Evolutionary conservation across 768 basidiomycete genomes (phyloP).

Genomic region (Coprinopsis sp.): DNA sequence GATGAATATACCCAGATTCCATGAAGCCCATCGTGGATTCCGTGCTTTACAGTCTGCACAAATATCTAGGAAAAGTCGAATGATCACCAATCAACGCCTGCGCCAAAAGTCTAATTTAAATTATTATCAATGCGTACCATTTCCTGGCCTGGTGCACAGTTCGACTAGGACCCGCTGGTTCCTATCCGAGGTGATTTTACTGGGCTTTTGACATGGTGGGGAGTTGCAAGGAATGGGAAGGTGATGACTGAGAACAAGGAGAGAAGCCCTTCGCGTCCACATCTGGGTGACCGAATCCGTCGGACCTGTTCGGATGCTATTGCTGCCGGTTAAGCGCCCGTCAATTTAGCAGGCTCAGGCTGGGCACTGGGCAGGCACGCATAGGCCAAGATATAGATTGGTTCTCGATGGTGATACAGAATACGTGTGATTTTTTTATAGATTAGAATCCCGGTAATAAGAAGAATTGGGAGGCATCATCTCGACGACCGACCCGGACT

Average conservation of each 20-base stretch:
- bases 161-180: constrained; percentile 67
- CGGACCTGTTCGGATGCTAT: neutral
- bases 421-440: too few species aligned
- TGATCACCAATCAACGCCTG: neutral
- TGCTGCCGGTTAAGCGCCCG: too few species aligned
- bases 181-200: constrained; percentile 57
- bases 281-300: too few species aligned
- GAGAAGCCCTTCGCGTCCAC: neutral
- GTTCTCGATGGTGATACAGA: too few species aligned
- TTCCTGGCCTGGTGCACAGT: constrained; percentile 68
- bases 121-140: constrained; percentile 48
- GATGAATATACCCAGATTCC: constrained; percentile 85
- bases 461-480: too few species aligned
- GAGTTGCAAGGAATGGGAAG: neutral
- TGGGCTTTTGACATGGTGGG: constrained; percentile 27
- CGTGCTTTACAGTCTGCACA: constrained; percentile 93
- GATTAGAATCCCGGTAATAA: too few species aligned
- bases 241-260: constrained; percentile 2
- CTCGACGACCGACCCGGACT: too few species aligned
- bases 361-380: too few species aligned
- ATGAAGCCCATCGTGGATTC: constrained; percentile 84
- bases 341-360: too few species aligned
- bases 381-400: too few species aligned
- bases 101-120: constrained; percentile 1
- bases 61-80: constrained; percentile 44